Evolutionary conservation across 805 yeast species (phyloP).

Genomic region (Zygotorulaspora chibaensis): DNA sequence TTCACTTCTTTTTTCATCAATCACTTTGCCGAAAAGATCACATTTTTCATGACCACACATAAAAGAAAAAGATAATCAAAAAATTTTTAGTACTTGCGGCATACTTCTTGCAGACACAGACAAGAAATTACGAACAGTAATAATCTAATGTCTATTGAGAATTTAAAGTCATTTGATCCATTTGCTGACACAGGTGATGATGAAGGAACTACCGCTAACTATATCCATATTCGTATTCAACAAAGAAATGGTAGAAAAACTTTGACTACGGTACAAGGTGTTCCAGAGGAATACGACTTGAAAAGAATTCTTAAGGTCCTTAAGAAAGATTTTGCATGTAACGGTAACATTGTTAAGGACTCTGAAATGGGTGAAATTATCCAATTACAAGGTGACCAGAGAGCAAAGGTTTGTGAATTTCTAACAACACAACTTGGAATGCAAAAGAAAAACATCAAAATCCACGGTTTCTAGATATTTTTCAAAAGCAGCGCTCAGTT

Average conservation of each 20-base stretch:
- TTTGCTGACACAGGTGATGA: slow-evolving; percentile 99
- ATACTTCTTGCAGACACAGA: neutral
- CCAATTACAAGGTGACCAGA: slow-evolving; percentile 98
- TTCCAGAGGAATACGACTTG: slow-evolving; percentile 90
- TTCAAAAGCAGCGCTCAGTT: neutral
- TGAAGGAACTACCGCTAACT: slow-evolving; percentile 92
- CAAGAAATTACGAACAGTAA: neutral
- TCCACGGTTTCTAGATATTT: slow-evolving; percentile 79
- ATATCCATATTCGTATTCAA: slow-evolving; percentile 97
- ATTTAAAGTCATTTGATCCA: slow-evolving; percentile 86
- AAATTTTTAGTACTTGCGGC: slow-evolving; percentile 4
- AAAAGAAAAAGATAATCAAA: neutral
- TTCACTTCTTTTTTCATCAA: neutral
- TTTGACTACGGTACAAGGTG: slow-evolving; percentile 96
- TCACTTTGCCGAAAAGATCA: neutral
- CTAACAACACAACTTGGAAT: slow-evolving; percentile 80
- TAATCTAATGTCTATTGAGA: slow-evolving; percentile 67
- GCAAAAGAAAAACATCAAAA: slow-evolving; percentile 94
- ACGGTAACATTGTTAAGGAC: slow-evolving; percentile 96
- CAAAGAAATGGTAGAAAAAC: slow-evolving; percentile 99
- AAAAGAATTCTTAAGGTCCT: slow-evolving; percentile 89
- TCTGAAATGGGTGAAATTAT: slow-evolving; percentile 94
- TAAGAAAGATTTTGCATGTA: slow-evolving; percentile 98
- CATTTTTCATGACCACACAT: neutral
- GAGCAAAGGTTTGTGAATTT: slow-evolving; percentile 92